Base-by-base conservation (phyloP, 1,284 basidiomycete genomes). In the Tilletia horrida region DNA sequence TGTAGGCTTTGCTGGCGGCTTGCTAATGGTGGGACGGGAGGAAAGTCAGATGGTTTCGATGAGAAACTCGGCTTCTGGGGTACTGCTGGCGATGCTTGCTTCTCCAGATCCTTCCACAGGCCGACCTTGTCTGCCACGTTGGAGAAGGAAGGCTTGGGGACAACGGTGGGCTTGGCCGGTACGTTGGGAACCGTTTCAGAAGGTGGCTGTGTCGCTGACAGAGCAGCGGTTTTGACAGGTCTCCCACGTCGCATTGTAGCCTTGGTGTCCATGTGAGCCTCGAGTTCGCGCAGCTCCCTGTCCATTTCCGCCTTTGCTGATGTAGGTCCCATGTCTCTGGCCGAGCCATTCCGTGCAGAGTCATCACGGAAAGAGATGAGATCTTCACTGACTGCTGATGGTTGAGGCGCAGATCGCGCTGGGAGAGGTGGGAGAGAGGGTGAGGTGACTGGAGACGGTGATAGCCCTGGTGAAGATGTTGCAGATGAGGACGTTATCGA, bases 241-340 rank as follows among this genome's bases (percentile, higher is more conserved):
- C 83, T 72, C 0, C 83, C 83, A 2, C 83, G 73, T 4, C 83
- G 75, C 83, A 83, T 83, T 2, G 82, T 82, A 0, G 80, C 78
- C 67, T 83, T 78, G 25, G 71, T 71, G 40, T 78, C 74, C 18
- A 67, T 72, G 45, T 75, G 69, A 67, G 71, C 64, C 65, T 69
- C 71, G 25, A 76, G 61, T 40, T 73, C 69, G 18, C 67, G 63
- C 1, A 74, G 69, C 40, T 79, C 74, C 1, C 69, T 74, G 27
- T 69, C 62, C 29, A 70, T 72, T 63, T 76, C 71, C 64, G 69
- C 67, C 52, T 69, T 63, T 4, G 73, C 62, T 1, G 71, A 73
- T 9, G 50, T 52, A 13, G 69, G 72, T 23, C 67, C 62, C 29
- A 69, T 71, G 55, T 74, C 55, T 13, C 55, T 3, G 16, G 27